A percentile compares a stretch with the other conserved stretches of the same genome.
Evolutionary conservation across 2,329 filamentous ascomycete genomes (phyloP).

Genomic region (Diaporthe citrichinensis): DNA sequence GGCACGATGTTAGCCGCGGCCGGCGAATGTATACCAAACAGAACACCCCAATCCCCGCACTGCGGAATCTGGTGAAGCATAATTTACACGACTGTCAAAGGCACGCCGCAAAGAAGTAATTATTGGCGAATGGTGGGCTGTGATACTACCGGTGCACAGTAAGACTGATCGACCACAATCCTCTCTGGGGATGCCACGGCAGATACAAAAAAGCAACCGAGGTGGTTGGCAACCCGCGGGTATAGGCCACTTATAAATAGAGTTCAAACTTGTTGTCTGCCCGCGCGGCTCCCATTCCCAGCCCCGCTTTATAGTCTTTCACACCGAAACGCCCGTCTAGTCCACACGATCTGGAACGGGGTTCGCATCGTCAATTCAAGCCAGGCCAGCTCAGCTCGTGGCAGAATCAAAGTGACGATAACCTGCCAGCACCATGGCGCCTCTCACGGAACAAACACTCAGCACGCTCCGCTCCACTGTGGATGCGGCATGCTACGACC

Average conservation of each 20-base stretch:
- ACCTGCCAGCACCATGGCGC: slow-evolving; percentile 34
- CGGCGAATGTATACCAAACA: neutral
- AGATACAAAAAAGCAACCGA: neutral
- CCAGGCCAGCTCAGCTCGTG: neutral
- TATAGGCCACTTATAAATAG: neutral
- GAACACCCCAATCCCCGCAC: slow-evolving; percentile 15
- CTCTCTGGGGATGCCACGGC: neutral
- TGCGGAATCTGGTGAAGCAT: neutral
- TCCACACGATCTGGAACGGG: neutral
- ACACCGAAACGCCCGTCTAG: neutral
- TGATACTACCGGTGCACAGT: neutral
- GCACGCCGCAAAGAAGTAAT: neutral
- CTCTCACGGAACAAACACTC: slow-evolving; percentile 42
- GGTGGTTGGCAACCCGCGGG: neutral
- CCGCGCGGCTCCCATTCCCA: neutral
- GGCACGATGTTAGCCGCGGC: neutral
- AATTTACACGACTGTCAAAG: neutral
- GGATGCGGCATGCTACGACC: slow-evolving; percentile 55
- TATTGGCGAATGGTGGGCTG: neutral
- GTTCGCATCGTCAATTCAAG: neutral
- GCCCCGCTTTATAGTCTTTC: slow-evolving; percentile 28
- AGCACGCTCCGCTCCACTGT: slow-evolving; percentile 49
- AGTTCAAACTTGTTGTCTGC: neutral
- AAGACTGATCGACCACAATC: neutral
- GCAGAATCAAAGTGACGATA: neutral